phyloP scores from a whole-genome alignment of 257 asterid genomes.

The Capsicum pubescens region DNA sequence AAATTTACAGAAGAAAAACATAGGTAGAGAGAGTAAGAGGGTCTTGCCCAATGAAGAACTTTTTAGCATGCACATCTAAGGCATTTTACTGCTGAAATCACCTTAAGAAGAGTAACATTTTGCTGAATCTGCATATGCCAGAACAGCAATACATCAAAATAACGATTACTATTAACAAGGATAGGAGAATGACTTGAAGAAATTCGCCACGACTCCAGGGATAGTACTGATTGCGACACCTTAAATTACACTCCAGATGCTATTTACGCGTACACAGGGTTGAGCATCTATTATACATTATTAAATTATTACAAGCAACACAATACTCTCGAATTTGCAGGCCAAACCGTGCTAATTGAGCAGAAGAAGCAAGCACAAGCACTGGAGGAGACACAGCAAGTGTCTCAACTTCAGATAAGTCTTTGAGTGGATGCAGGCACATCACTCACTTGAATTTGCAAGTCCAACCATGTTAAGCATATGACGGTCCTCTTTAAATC shows the following conservation, averaged over 20 bases:
- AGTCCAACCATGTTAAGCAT: constrained; percentile 94
- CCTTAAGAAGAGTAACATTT: background rate
- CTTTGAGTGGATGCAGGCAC: background rate
- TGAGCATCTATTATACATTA: background rate
- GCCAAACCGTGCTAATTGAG: background rate
- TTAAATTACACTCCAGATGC: background rate
- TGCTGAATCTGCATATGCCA: background rate
- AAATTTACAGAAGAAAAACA: background rate
- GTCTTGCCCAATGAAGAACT: background rate
- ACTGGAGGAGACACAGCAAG: background rate
- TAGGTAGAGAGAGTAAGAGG: background rate
- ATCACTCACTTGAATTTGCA: constrained; percentile 79
- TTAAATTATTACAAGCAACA: background rate
- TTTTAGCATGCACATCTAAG: background rate
- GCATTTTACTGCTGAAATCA: background rate
- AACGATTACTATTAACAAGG: background rate
- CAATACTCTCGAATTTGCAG: background rate
- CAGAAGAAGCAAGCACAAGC: background rate
- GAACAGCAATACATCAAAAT: background rate
- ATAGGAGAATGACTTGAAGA: background rate
- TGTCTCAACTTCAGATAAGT: background rate
- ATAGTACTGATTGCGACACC: background rate
- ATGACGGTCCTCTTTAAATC: constrained; percentile 88
- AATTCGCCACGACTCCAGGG: background rate
- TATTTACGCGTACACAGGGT: background rate